Percentiles rank a stretch among this genome's conserved stretches.
Evolutionary conservation across 805 yeast genomes (phyloP).

Genomic region (Saccharomycopsis capsularis): DNA sequence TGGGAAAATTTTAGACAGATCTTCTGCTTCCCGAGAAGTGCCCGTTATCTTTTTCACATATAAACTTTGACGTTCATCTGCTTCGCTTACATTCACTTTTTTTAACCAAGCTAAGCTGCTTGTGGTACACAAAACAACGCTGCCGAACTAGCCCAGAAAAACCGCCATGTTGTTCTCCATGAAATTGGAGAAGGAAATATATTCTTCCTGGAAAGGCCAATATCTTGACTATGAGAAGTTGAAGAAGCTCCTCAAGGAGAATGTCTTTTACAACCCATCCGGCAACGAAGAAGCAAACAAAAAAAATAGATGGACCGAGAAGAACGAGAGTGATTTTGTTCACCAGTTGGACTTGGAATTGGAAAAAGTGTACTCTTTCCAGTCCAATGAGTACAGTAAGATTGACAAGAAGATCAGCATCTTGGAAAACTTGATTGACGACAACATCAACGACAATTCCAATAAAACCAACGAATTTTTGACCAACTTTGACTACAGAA

Average conservation of each 20-base stretch:
- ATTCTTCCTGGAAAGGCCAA: conserved; percentile 80
- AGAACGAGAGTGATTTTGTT: conserved; percentile 66
- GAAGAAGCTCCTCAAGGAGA: conserved; percentile 65
- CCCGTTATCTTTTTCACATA: background rate
- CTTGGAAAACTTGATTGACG: conserved; percentile 54
- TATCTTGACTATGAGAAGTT: conserved; percentile 61
- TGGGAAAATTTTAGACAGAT: too few relatives aligned
- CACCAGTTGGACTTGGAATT: conserved; percentile 58
- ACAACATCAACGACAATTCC: conserved; percentile 26
- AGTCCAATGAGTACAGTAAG: conserved; percentile 56
- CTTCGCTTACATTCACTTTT: too few relatives aligned
- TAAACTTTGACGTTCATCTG: background rate
- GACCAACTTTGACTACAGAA: conserved; percentile 45
- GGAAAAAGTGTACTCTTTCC: conserved; percentile 73
- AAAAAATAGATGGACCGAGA: conserved; percentile 51
- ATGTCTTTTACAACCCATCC: conserved; percentile 33
- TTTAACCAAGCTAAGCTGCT: too few relatives aligned
- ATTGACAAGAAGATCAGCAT: conserved; percentile 57
- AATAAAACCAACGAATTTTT: conserved; percentile 24
- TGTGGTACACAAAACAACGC: too few relatives aligned
- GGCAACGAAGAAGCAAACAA: conserved; percentile 21
- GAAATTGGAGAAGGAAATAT: conserved; percentile 71
- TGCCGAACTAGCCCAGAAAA: background rate
- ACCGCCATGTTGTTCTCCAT: conserved; percentile 76
- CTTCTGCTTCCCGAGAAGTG: too few relatives aligned